Evolutionary conservation across 345 rosid species (phyloP).

Genomic region (Rhodamnia rubescens): DNA sequence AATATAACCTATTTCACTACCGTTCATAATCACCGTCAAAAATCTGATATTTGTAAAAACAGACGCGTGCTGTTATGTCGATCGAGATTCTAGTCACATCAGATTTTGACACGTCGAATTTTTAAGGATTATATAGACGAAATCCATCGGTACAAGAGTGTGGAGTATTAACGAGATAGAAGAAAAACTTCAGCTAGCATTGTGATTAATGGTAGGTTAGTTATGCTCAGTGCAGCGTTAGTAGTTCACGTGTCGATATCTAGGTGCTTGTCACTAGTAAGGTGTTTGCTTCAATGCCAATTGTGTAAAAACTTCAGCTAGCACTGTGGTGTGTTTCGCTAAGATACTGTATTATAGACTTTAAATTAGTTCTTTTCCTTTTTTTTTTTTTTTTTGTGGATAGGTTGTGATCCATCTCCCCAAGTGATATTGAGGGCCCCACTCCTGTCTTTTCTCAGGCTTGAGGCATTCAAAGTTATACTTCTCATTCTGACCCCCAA

Average conservation of each 20-base stretch:
- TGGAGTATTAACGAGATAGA: no score
- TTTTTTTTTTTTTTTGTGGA: rapidly evolving
- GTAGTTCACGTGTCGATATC: neutral
- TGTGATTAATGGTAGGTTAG: neutral
- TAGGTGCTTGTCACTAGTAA: neutral
- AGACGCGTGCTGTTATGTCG: no score
- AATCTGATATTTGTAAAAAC: no score
- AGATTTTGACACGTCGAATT: rapidly evolving
- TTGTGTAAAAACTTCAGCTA: no score
- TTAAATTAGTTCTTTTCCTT: neutral
- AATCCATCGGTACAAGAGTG: neutral
- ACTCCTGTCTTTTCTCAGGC: no score
- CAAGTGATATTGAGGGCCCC: no score
- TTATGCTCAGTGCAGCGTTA: no score
- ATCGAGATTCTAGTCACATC: neutral
- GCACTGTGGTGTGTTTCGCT: neutral
- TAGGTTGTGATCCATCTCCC: neutral
- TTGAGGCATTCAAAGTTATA: no score
- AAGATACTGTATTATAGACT: neutral
- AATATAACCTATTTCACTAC: no score
- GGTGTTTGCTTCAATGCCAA: neutral
- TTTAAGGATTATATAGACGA: rapidly evolving
- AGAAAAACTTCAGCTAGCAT: no score
- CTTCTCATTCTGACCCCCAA: no score
- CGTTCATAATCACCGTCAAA: neutral